Evolutionary conservation across 805 yeast genomes (phyloP), one percentile per base, ranked within the genome.

Genomic region (Lipomyces lipofer): DNA sequence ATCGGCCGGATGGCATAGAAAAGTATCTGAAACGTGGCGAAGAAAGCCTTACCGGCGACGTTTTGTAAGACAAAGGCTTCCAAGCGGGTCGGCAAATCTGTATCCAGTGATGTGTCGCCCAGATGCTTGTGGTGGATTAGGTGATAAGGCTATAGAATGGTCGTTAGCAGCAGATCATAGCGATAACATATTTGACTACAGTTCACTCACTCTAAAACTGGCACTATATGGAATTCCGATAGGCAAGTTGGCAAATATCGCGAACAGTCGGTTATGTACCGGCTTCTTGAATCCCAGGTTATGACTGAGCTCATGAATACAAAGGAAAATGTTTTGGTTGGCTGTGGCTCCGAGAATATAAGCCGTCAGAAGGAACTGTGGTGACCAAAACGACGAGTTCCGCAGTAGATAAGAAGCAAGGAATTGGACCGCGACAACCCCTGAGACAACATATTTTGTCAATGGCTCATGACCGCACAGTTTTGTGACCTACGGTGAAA

Each of bases 141-240:
- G 67, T 90, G 97, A 69, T 90, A 90, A 6, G 96, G 96, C 57
- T 50, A 21, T 6, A 17, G 13, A 12, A 17, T 21, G 28, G 35
- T 25, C 46, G 27, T 15, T 27, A 21, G 15, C n/a, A 36, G 4
- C n/a, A n/a, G n/a, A n/a, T n/a, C n/a, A n/a, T 38, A 38, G 19
- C 13, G 24, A 15, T 10, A 38, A 10, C 9, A 9, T 29, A 29
- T 13, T 10, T n/a, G n/a, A 29, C n/a, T 8, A 13, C 1, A 17
- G 15, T 28, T 63, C 7, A 51, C 56, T 25, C 42, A 51, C 56
- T 43, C 87, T 85, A 74, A 90, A 79, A 58, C 88, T 85, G 0
- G 97, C 96, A 35, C 89, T 80, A 71, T 88, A 90, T 0, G 97
- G 97, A 22, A 90, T 77, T 1, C 97, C 96, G 49, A 90, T 87